phyloP scores from a whole-genome alignment of 352 stramenopile species.

The Albugo candida region DNA sequence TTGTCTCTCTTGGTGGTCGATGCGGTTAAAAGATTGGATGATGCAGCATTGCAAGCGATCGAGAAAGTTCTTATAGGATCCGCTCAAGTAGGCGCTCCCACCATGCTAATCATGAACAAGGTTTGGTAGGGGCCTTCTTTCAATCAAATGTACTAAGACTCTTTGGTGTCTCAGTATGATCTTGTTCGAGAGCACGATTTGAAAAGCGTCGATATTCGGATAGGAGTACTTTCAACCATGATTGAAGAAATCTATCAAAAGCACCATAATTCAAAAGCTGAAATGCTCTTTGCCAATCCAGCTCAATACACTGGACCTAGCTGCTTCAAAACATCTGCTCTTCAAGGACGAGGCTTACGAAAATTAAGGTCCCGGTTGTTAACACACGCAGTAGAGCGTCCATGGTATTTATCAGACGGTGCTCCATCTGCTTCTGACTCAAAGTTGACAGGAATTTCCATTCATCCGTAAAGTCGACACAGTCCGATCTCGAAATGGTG shows the following conservation, averaged over 20 bases:
- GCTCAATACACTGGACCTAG: constrained; percentile 56
- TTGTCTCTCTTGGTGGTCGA: constrained; percentile 73
- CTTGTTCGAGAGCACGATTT: constrained; percentile 16
- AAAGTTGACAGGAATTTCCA: constrained; percentile 38
- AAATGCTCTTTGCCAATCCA: constrained; percentile 34
- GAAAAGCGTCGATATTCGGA: constrained; percentile 33
- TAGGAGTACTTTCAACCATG: constrained; percentile 65
- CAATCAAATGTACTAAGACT: neutral
- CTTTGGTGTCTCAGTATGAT: constrained; percentile 3
- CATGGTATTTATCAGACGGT: constrained; percentile 17
- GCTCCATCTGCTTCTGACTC: neutral
- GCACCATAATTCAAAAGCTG: constrained; percentile 33
- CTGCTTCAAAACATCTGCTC: constrained; percentile 54
- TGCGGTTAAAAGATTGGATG: constrained; percentile 64
- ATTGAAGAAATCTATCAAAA: constrained; percentile 54
- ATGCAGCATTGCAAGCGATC: constrained; percentile 49
- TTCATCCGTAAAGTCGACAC: constrained; percentile 68
- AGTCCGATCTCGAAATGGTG: constrained; percentile 65
- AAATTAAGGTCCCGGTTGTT: constrained; percentile 44
- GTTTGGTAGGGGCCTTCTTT: constrained; percentile 21
- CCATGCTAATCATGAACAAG: constrained; percentile 81
- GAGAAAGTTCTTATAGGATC: constrained; percentile 64
- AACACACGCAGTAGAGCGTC: constrained; percentile 38
- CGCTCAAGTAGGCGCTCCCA: constrained; percentile 45
- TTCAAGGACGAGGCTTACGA: constrained; percentile 46